Base-by-base conservation (phyloP, 2,329 filamentous ascomycete species). In the Truncatella angustata region DNA sequence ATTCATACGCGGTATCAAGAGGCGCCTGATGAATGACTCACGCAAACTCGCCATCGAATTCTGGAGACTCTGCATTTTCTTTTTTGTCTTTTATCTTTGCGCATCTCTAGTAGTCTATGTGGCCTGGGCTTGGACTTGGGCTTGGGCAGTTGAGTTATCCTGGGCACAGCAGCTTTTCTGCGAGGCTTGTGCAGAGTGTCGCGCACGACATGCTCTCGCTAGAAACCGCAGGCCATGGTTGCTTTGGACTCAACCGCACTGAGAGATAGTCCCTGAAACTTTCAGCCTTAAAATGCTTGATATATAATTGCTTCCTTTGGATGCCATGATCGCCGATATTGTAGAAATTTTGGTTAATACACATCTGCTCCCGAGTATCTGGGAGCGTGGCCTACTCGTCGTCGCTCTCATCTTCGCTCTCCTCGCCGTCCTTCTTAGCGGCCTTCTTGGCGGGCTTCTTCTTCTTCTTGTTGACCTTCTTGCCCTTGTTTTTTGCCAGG, bases 401-500 rank as follows among this genome's bases (percentile, higher is more conserved):
- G 28, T 39, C 39, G 36, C 39, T 39, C 47, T 50, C 47, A 28
- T 51, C 49, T 23, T 32, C 49, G 21, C 53, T 58, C 18, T 58
- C 59, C 21, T 53, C 56, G 11, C 58, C 57, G 10, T 56, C 60
- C 39, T 59, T 56, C 55, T 79, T 76, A 60, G 70, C 71, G 26
- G 74, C 68, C 67, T 81, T 78, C 73, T 83, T 84, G 20, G 67
- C 69, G 20, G 72, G 68, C 82, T 87, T 87, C 81, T 88, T 88
- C 73, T 87, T 88, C 79, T 88, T 85, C 82, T 89, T 91, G 84
- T 92, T 95, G 81, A 91, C 93, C 79, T 89, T 94, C 79, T 91
- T 91, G 69, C 91, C 92, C 70, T 92, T 91, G 76, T 90, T 89
- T 75, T 90, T 90, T 60, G 86, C 79, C 63, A 96, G 75, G 28